phyloP scores from a whole-genome alignment of 805 yeast species.

The Middelhovenomyces tepae region DNA sequence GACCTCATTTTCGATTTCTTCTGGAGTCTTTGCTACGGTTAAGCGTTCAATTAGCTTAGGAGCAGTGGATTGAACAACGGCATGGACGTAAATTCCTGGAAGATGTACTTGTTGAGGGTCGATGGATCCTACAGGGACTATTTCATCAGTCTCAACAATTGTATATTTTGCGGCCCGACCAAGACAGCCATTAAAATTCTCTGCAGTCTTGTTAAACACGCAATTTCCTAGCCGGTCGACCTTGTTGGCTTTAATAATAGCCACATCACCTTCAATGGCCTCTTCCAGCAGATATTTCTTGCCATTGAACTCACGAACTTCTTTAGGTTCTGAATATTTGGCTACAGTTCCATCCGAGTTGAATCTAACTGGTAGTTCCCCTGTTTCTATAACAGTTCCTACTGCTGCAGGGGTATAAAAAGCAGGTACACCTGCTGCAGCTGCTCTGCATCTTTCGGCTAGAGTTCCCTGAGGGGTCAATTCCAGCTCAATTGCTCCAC shows the following conservation, averaged over 20 bases:
- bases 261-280: conserved; percentile 40
- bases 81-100: conserved; percentile 37
- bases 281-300: conserved; percentile 35
- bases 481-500: conserved; percentile 39
- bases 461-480: conserved; percentile 45
- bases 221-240: conserved; percentile 43
- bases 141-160: conserved; percentile 44
- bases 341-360: conserved; percentile 30
- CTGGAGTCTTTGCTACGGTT: conserved; percentile 11
- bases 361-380: conserved; percentile 38
- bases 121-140: conserved; percentile 39
- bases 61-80: conserved; percentile 34
- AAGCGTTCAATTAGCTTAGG: conserved; percentile 36
- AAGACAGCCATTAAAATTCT: conserved; percentile 38
- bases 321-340: conserved; percentile 32
- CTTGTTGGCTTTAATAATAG: conserved; percentile 39
- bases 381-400: conserved; percentile 44
- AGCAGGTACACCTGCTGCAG: conserved; percentile 42
- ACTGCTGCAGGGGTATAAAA: conserved; percentile 43
- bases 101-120: conserved; percentile 39
- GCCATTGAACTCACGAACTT: conserved; percentile 37
- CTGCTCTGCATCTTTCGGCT: conserved; percentile 42
- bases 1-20: conserved; percentile 2
- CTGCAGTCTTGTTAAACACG: conserved; percentile 38
- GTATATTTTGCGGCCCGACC: conserved; percentile 39